Percentiles rank a stretch among this genome's conserved stretches.
Evolutionary conservation across 2,329 filamentous ascomycete genomes (phyloP).

Genomic region (Diaporthe vexans): DNA sequence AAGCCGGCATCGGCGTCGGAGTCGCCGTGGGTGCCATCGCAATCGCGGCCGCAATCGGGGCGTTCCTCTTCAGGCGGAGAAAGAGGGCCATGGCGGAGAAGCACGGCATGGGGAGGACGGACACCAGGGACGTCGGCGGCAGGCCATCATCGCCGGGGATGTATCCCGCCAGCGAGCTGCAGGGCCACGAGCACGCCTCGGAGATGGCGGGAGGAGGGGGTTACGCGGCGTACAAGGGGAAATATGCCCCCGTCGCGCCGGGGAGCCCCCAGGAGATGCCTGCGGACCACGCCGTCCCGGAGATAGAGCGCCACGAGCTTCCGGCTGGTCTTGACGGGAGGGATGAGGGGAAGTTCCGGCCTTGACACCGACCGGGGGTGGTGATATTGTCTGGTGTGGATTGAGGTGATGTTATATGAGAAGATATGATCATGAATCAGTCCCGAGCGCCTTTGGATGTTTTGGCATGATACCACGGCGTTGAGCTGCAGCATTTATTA

Average conservation of each 20-base stretch:
- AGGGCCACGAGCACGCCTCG: not conserved
- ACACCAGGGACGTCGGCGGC: constrained; percentile 1
- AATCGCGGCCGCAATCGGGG: not conserved
- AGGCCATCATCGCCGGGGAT: not conserved
- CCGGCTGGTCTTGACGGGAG: not conserved
- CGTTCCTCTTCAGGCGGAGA: not conserved
- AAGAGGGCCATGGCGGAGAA: not conserved
- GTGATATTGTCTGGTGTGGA: not conserved
- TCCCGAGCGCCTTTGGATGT: not conserved
- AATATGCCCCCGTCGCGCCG: constrained; percentile 5
- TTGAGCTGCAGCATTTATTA: not conserved
- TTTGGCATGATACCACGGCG: constrained; percentile 3
- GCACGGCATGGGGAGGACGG: not conserved
- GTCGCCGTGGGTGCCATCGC: not conserved
- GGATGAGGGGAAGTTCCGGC: not conserved
- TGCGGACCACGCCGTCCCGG: not conserved
- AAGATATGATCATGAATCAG: too few relatives aligned
- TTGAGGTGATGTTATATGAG: not conserved
- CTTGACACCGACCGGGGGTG: too few relatives aligned
- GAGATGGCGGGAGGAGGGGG: not conserved
- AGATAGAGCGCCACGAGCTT: not conserved
- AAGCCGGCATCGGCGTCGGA: not conserved
- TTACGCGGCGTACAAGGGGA: not conserved
- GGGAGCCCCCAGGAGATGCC: constrained; percentile 19
- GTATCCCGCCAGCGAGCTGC: not conserved